These are phyloP conservation scores for Austroboletus sp. DNA, from an alignment of 1,284 basidiomycete species.

Conservation along the genomic window DNA sequence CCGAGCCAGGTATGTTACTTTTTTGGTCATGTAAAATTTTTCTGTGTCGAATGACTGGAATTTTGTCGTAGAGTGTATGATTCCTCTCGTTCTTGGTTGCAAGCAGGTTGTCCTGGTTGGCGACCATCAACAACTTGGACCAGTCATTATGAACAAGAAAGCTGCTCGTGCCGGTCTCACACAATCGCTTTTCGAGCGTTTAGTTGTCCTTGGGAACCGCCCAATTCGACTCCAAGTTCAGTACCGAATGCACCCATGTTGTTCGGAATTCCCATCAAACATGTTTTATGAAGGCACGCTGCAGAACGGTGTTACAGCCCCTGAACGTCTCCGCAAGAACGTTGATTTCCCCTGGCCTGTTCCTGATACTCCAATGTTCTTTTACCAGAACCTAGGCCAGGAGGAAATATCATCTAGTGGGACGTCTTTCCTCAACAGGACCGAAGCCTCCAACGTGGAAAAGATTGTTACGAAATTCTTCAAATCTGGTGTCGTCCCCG, in stretches of 20 bases:
- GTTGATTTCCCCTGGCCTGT: conserved; percentile 99
- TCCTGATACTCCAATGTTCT: conserved; percentile 98
- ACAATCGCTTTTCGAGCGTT: conserved; percentile 94
- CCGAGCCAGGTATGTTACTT: conserved; percentile 89
- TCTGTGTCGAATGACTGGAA: conserved; percentile 1
- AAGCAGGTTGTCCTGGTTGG: conserved; percentile 98
- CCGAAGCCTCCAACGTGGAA: conserved; percentile 97
- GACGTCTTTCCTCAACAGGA: conserved; percentile 97
- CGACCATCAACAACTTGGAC: conserved; percentile 96
- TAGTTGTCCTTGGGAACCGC: conserved; percentile 90
- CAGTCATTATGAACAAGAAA: conserved; percentile 99
- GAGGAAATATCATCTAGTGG: conserved; percentile 98
- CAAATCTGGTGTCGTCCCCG: conserved; percentile 93
- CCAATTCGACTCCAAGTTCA: conserved; percentile 98
- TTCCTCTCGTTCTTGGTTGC: conserved; percentile 94
- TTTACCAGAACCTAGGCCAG: conserved; percentile 97
- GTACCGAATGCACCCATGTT: conserved; percentile 99
- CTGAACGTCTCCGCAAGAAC: conserved; percentile 92
- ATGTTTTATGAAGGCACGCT: conserved; percentile 99
- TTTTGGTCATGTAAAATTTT: conserved; percentile 2
- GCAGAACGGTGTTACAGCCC: conserved; percentile 98
- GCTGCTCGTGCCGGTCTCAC: conserved; percentile 95
- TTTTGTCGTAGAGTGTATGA: conserved; percentile 83
- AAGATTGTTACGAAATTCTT: conserved; percentile 99
- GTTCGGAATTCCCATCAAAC: conserved; percentile 98